Evolutionary conservation across 2,329 filamentous ascomycete genomes (phyloP).

Genomic region (Botrytis hyacinthi): DNA sequence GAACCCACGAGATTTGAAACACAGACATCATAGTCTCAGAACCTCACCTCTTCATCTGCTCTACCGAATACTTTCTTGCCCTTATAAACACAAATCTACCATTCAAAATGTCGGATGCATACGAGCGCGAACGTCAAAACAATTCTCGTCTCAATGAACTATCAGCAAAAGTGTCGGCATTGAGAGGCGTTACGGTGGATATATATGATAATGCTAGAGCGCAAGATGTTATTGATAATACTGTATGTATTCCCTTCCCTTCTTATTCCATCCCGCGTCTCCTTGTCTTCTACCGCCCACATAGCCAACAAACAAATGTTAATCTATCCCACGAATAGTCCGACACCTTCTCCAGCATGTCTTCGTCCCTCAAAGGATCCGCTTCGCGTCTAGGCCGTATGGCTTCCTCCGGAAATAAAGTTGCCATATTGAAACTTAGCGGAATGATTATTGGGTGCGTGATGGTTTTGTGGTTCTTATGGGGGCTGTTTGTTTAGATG

Average conservation of each 20-base stretch:
- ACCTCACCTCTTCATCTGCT: background rate
- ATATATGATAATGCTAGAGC: constrained; percentile 95
- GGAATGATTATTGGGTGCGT: constrained; percentile 75
- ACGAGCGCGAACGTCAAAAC: constrained; percentile 85
- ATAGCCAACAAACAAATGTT: background rate
- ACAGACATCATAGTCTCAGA: constrained; percentile 5
- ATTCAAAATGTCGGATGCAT: constrained; percentile 66
- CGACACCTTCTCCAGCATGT: constrained; percentile 89
- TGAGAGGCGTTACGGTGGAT: constrained; percentile 92
- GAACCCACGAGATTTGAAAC: background rate
- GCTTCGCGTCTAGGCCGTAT: constrained; percentile 81
- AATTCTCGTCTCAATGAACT: constrained; percentile 92
- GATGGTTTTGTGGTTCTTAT: constrained; percentile 66
- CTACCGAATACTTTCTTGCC: background rate
- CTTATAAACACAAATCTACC: background rate
- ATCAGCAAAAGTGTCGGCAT: constrained; percentile 82
- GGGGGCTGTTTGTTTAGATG: constrained; percentile 36
- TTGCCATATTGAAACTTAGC: constrained; percentile 85
- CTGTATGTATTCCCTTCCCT: constrained; percentile 52
- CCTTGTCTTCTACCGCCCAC: background rate
- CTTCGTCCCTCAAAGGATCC: constrained; percentile 77
- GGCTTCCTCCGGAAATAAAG: constrained; percentile 85
- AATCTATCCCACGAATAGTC: constrained; percentile 48
- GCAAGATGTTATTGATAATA: constrained; percentile 84
- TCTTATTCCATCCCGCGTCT: background rate